Base-by-base conservation (phyloP, 768 basidiomycete genomes). In the Tulasnella sp. region DNA sequence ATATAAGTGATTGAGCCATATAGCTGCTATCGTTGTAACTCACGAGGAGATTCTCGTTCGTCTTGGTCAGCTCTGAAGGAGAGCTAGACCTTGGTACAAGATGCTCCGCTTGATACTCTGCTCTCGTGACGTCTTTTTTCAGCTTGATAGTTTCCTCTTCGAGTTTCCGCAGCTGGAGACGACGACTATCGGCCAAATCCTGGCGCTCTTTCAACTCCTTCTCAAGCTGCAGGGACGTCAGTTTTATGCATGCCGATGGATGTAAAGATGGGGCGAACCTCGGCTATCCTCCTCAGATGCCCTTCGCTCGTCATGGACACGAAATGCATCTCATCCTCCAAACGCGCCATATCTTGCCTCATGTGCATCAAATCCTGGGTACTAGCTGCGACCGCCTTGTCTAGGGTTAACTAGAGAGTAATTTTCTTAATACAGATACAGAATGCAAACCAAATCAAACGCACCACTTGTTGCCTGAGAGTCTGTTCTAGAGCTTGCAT, bases 401-500 rank as follows among this genome's bases (percentile, higher is more conserved):
- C 84, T n/a, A 85, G 77, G 59, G 79, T 78, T 17, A 69, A 75
- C 84, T 86, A 40, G 6, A 40, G 16, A 36, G 26, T 72, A 39
- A 40, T 65, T 66, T 70, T 52, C 41, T 14, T 17, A 37, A 35
- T 52, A 34, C 17, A 8, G 6, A 69, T 41, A 52, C 65, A 22
- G 26, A 29, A 32, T 12, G 19, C 26, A 4, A 59, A 14, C 22
- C 7, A 64, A 35, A 32, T 37, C 11, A 17, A 37, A 80, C 88
- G 78, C 75, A 93, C 92, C 69, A 90, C 76, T 79, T 90, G 90
- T 7, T 77, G 77, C 2, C 77, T 78, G 5, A 92, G 80, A 52
- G 82, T 83, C 74, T 88, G 87, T 76, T 94, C 90, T 0, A 85
- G 79, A 69, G 90, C 89, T 12, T 82, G 80, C 3, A 90, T 81